Base-by-base conservation (phyloP, 2,329 filamentous ascomycete species). In the Neofusicoccum umdonicola region DNA sequence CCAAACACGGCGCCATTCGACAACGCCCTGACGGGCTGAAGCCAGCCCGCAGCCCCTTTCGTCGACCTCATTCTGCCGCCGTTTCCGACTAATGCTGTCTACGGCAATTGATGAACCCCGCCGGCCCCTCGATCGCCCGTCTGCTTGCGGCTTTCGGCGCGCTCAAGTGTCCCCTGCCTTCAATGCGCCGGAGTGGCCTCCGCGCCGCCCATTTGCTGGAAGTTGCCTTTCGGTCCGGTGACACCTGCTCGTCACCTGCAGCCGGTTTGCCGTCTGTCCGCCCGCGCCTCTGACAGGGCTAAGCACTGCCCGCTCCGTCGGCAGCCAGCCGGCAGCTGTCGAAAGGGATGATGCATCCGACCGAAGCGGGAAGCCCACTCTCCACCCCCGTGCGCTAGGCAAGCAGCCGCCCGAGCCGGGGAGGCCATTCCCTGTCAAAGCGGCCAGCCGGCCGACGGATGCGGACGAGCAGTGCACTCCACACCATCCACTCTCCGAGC, bases 151-250 rank as follows among this genome's bases (percentile, higher is more conserved):
- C 3, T 39, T 52, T 17, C 50, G 31, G 50, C 50, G 9, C 27
- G 47, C 22, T 34, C 31, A 2, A n/a, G 9, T 19, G 4, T n/a
- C 50, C 50, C 50, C n/a, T 52, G 9, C 31, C 12, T 52, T 39
- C n/a, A 17, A 44, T 44, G 42, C 42, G n/a, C 15, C 42, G 42
- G 42, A 44, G 42, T 19, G n/a, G 7, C n/a, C 15, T 31, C 22
- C 47, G 47, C 27, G 27, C 27, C 27, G 27, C 27, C 27, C 27
- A 31, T 31, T 7, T 31, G 37, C 13, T 56, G 51, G 51, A 56
- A 56, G 51, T 56, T 56, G 52, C 39, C 37, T 31, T 57, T 57
- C 52, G 52, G 52, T 34, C 52, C 52, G 52, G 47, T 27, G 19
- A 48, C 45, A 48, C 17, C 11, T 31, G 27, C 27, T 7, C 27